Conservation (phyloP, 163 green algal species). For the Prototheca stagnorum region DNA sequence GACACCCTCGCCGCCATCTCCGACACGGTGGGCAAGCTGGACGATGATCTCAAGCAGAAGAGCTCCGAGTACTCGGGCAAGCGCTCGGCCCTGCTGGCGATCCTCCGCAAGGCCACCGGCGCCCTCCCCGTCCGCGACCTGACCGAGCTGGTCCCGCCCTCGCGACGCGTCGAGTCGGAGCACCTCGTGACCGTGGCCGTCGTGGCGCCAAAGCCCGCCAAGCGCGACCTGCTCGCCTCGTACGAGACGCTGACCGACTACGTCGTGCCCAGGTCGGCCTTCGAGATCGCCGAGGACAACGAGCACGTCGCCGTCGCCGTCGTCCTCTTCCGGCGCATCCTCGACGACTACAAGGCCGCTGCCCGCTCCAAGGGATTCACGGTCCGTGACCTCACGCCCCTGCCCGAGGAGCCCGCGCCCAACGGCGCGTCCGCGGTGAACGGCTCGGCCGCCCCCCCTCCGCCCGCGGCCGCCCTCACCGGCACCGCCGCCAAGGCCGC, state of each 20-base stretch:
- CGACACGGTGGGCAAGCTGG: conserved; percentile 67
- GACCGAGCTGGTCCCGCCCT: conserved; percentile 16
- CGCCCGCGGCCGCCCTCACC: too few species aligned
- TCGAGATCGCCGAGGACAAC: conserved; percentile 62
- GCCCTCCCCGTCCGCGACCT: conserved; percentile 75
- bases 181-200: conserved; percentile 84
- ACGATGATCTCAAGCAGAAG: conserved; percentile 92
- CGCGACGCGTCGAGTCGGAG: conserved; percentile 70
- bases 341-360: conserved; percentile 81
- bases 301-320: conserved; percentile 80
- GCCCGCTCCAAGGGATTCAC: conserved; percentile 69
- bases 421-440: too few species aligned
- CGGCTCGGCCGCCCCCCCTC: too few species aligned
- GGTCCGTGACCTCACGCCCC: conserved; percentile 14
- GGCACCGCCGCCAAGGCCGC: conserved; percentile 4
- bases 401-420: too few species aligned
- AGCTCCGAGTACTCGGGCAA: conserved; percentile 72
- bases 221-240: conserved; percentile 58
- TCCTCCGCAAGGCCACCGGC: conserved; percentile 66
- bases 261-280: conserved; percentile 73
- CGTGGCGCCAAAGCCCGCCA: conserved; percentile 56
- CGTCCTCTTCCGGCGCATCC: conserved; percentile 70
- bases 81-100: conserved; percentile 52
- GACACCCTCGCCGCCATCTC: conserved; percentile 80
- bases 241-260: conserved; percentile 87